Conservation (phyloP, 1,284 basidiomycete genomes). For the Fomitopsis pinicola region DNA sequence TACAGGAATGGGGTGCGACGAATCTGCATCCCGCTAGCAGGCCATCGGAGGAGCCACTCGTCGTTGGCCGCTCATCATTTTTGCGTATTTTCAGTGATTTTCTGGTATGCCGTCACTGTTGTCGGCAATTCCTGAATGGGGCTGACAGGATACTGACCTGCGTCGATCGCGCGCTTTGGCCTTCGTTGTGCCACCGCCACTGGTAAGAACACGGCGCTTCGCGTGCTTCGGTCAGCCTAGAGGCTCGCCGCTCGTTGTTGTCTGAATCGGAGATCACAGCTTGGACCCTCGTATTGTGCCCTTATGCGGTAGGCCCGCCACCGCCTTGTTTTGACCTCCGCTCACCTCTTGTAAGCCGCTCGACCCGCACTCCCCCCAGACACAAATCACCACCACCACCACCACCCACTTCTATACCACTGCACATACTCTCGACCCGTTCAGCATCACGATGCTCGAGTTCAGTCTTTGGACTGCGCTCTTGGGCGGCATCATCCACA, state of each 20-base stretch:
- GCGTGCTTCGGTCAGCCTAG: not conserved
- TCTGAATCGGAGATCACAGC: not conserved
- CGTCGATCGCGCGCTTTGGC: not conserved
- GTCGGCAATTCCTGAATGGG: not conserved
- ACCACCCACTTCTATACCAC: not conserved
- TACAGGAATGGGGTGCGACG: too few species aligned
- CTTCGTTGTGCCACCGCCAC: not conserved
- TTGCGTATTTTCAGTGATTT: too few species aligned
- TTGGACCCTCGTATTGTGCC: not conserved
- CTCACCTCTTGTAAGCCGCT: too few species aligned
- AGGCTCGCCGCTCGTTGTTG: not conserved
- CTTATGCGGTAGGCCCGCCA: not conserved
- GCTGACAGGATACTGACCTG: not conserved
- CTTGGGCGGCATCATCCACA: not conserved
- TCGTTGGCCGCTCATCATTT: too few species aligned
- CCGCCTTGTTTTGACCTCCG: not conserved
- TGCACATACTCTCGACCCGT: not conserved
- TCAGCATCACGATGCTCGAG: not conserved
- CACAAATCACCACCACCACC: not conserved
- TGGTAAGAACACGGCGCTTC: not conserved
- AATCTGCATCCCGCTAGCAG: too few species aligned
- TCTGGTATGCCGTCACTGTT: too few species aligned
- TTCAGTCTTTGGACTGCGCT: not conserved
- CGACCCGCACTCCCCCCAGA: not conserved
- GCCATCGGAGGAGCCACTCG: too few species aligned